Evolutionary conservation across 495 filamentous ascomycete species (phyloP).

Genomic region (Xylaria curta): DNA sequence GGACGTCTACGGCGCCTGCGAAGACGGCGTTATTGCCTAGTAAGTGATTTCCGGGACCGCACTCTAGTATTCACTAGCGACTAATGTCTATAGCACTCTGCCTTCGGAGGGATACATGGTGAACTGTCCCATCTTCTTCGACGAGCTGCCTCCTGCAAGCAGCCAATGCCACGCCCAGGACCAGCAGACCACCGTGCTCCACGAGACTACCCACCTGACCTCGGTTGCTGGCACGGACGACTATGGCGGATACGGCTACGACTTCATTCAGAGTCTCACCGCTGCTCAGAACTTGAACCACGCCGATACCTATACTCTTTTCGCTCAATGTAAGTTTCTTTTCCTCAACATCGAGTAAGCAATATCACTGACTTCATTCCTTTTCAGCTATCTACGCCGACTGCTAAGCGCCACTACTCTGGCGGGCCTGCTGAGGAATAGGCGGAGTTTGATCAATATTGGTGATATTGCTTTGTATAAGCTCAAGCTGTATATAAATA

Average conservation of each 20-base stretch:
- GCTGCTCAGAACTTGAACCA: constrained; percentile 59
- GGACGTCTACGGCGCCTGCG: constrained; percentile 58
- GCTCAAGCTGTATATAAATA: constrained; percentile 13
- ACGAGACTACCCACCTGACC: constrained; percentile 68
- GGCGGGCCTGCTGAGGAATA: background rate
- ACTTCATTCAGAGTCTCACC: constrained; percentile 50
- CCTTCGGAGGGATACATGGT: constrained; percentile 58
- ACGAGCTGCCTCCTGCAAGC: constrained; percentile 50
- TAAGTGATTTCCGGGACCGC: background rate
- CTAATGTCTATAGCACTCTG: constrained; percentile 43
- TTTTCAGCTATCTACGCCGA: constrained; percentile 37
- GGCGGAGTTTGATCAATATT: background rate
- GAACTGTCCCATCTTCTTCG: constrained; percentile 65
- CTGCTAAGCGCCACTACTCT: constrained; percentile 33
- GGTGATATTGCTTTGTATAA: background rate
- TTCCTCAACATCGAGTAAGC: background rate
- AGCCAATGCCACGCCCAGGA: constrained; percentile 63
- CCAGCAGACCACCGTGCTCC: constrained; percentile 64
- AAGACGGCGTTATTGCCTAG: constrained; percentile 59
- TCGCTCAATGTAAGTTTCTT: constrained; percentile 51
- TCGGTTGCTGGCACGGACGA: constrained; percentile 65
- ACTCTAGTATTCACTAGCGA: background rate
- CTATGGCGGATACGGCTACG: constrained; percentile 63
- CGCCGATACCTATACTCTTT: constrained; percentile 69
- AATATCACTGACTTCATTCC: background rate